These are phyloP conservation scores for Aspergillus biplanus DNA, from an alignment of 495 filamentous ascomycete species.

Conservation along the genomic window DNA sequence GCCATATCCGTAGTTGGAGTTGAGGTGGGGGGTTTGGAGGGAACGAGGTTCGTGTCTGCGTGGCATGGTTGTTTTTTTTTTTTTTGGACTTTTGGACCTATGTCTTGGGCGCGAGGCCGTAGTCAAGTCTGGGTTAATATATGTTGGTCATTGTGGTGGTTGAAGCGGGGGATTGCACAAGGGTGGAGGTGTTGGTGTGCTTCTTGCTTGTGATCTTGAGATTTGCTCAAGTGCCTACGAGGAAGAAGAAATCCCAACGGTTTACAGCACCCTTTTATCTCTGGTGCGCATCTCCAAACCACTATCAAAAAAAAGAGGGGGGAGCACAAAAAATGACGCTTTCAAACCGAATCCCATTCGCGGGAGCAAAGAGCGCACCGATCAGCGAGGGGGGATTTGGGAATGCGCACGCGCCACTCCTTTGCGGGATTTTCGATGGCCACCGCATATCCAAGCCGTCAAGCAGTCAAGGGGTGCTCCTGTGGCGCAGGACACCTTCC, in stretches of 20 bases:
- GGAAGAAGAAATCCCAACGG: too few species aligned
- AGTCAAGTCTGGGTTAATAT: background rate
- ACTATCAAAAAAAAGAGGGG: background rate
- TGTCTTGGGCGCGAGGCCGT: background rate
- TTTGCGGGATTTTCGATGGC: background rate
- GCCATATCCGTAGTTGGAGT: background rate
- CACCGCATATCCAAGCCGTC: background rate
- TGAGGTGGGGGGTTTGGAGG: background rate
- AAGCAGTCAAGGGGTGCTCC: background rate
- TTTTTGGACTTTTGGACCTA: background rate
- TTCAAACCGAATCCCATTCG: background rate
- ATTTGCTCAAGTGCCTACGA: background rate
- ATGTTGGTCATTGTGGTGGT: too few species aligned
- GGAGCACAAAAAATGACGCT: background rate
- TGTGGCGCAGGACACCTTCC: too few species aligned
- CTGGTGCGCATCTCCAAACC: background rate
- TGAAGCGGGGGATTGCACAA: too few species aligned
- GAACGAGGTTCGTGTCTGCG: background rate
- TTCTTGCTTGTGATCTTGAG: background rate
- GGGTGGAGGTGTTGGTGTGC: background rate
- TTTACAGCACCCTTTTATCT: background rate
- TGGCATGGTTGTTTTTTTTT: background rate
- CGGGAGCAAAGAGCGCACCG: background rate
- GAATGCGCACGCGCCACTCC: background rate
- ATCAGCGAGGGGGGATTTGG: background rate